Percentiles rank a stretch among this genome's conserved stretches.
These are phyloP conservation scores for Trypanosoma theileri DNA, from an alignment of 208 protist species.

Conservation along the genomic window DNA sequence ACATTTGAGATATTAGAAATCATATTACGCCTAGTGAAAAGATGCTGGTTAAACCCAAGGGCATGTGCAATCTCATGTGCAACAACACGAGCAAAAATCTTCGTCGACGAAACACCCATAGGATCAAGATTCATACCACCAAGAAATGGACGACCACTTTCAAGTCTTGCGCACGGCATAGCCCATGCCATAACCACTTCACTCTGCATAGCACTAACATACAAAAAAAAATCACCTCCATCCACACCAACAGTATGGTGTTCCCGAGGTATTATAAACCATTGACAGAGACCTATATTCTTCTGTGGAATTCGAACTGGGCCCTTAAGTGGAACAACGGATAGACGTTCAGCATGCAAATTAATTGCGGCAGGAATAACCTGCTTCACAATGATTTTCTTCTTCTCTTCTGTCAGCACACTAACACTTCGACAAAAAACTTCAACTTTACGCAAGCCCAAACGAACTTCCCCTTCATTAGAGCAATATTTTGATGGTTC, in stretches of 20 bases:
- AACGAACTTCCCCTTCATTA: no score
- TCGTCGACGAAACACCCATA: slow-evolving; percentile 22
- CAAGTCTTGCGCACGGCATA: slow-evolving; percentile 30
- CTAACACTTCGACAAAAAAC: no score
- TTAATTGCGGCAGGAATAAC: no score
- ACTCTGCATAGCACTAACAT: no score
- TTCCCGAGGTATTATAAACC: background rate
- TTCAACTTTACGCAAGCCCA: no score
- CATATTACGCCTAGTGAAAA: slow-evolving; percentile 15
- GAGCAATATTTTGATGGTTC: background rate
- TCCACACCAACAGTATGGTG: slow-evolving; percentile 46
- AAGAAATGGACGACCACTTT: slow-evolving; percentile 28
- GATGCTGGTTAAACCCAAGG: slow-evolving; percentile 46
- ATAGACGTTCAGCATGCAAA: no score
- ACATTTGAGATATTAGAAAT: background rate
- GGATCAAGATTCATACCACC: slow-evolving; percentile 59
- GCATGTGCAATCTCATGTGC: slow-evolving; percentile 20
- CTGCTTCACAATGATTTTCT: no score
- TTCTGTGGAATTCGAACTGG: no score
- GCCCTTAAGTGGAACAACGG: no score
- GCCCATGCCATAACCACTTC: slow-evolving; percentile 45
- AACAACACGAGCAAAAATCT: slow-evolving; percentile 26
- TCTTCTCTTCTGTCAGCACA: no score
- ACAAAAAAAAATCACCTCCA: slow-evolving; percentile 2
- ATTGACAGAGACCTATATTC: no score